Percentiles rank a stretch among this genome's conserved stretches.
phyloP scores from a whole-genome alignment of 2,329 filamentous ascomycete genomes.

The Hypoxylon rubiginosum region DNA sequence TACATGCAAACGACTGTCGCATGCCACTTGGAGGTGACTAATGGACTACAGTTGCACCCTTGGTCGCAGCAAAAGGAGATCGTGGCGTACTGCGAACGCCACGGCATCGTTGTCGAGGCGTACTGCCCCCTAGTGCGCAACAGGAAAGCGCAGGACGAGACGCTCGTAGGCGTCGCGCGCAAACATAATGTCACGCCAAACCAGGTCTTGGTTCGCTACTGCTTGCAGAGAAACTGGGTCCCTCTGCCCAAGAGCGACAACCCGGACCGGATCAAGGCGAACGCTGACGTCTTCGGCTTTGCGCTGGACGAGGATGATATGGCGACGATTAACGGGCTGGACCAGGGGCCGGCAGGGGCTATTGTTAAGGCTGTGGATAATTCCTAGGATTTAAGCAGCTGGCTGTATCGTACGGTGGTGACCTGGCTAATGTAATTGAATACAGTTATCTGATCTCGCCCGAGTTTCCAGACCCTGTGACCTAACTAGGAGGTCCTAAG shows the following conservation, averaged over 20 bases:
- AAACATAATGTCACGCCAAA: conserved; percentile 72
- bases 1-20: not conserved
- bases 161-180: conserved; percentile 67
- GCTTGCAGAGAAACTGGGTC: conserved; percentile 77
- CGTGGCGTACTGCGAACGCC: conserved; percentile 70
- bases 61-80: conserved; percentile 70
- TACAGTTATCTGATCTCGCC: no score
- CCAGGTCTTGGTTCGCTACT: conserved; percentile 77
- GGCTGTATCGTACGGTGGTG: not conserved
- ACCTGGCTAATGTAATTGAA: no score
- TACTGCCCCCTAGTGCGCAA: conserved; percentile 71
- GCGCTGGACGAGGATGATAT: conserved; percentile 70
- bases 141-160: conserved; percentile 70
- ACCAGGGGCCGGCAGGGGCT: conserved; percentile 61
- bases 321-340: conserved; percentile 63
- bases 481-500: no score
- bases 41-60: conserved; percentile 70
- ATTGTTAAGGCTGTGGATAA: conserved; percentile 50
- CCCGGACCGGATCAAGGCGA: conserved; percentile 69
- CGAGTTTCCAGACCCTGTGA: no score
- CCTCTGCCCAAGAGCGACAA: conserved; percentile 76
- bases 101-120: conserved; percentile 66
- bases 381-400: not conserved
- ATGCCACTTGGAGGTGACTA: not conserved
- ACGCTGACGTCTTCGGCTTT: conserved; percentile 73